Conservation (phyloP, 116 monocot species). For the Phalaenopsis hybrid region DNA sequence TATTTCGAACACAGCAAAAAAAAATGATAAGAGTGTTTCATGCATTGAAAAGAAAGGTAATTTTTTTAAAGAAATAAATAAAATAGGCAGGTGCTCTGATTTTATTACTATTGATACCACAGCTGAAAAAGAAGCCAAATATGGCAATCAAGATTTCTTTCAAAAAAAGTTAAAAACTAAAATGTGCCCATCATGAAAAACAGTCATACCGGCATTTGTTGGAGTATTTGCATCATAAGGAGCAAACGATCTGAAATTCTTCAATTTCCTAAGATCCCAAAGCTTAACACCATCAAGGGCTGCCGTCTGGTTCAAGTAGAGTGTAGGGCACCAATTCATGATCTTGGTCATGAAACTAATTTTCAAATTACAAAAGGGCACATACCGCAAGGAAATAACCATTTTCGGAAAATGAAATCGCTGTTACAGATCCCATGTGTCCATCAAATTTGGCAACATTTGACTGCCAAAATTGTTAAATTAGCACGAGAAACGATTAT, state of each 20-base stretch:
- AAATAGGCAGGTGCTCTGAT: neutral
- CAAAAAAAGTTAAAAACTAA: neutral
- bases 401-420: conserved; percentile 97
- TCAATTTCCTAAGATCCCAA: conserved; percentile 95
- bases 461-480: conserved; percentile 34
- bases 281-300: conserved; percentile 93
- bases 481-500: neutral
- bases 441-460: conserved; percentile 99
- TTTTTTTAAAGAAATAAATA: neutral
- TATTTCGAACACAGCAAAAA: too few species aligned
- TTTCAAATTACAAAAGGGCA: conserved; percentile 10
- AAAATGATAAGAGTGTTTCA: too few species aligned
- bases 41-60: neutral
- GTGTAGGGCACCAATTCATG: conserved; percentile 10
- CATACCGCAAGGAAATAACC: conserved; percentile 98
- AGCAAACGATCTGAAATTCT: conserved; percentile 79
- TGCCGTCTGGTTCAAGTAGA: conserved; percentile 56
- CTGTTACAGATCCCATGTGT: conserved; percentile 78
- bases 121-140: neutral
- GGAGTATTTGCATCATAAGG: conserved; percentile 79
- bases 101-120: neutral
- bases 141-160: neutral
- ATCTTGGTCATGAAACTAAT: neutral
- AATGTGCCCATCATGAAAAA: neutral
- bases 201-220: conserved; percentile 66